Conservation (phyloP, 495 filamentous ascomycete species). For the Darksidea phi region DNA sequence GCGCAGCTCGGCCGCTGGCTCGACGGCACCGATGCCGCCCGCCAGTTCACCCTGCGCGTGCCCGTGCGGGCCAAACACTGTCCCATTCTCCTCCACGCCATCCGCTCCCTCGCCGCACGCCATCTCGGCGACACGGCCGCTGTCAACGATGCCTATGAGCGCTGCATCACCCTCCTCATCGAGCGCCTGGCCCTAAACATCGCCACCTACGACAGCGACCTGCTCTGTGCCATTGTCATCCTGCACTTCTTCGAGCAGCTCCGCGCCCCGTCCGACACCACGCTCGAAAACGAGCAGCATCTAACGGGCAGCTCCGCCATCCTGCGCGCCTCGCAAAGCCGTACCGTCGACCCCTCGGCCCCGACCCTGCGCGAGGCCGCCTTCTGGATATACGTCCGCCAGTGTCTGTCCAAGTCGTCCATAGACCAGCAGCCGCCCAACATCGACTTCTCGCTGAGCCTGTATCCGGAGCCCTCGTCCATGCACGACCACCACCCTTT, state of each 20-base stretch:
- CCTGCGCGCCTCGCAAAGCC: constrained; percentile 13
- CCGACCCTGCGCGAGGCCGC: constrained; percentile 19
- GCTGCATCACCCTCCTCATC: constrained; percentile 23
- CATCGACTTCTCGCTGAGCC: constrained; percentile 1
- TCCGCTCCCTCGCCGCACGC: constrained; percentile 7
- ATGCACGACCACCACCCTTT: neutral
- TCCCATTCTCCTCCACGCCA: constrained; percentile 12
- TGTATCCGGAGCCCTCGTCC: neutral
- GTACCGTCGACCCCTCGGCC: constrained; percentile 12
- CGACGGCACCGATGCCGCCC: constrained; percentile 21
- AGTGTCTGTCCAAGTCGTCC: constrained; percentile 23
- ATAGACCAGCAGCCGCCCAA: constrained; percentile 31
- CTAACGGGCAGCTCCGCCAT: constrained; percentile 17
- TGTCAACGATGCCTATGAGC: constrained; percentile 15
- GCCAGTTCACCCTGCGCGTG: constrained; percentile 24
- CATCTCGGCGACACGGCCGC: constrained; percentile 5
- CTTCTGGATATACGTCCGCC: constrained; percentile 29
- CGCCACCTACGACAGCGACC: constrained; percentile 9
- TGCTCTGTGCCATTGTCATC: constrained; percentile 29
- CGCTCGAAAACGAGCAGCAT: constrained; percentile 15
- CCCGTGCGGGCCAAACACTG: constrained; percentile 11
- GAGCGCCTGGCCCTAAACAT: constrained; percentile 5
- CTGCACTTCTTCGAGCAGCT: constrained; percentile 29
- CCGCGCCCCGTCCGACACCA: constrained; percentile 1
- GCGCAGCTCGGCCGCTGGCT: constrained; percentile 29